Conservation (phyloP, 441 rosid species). For the Bruguiera hainesii region DNA sequence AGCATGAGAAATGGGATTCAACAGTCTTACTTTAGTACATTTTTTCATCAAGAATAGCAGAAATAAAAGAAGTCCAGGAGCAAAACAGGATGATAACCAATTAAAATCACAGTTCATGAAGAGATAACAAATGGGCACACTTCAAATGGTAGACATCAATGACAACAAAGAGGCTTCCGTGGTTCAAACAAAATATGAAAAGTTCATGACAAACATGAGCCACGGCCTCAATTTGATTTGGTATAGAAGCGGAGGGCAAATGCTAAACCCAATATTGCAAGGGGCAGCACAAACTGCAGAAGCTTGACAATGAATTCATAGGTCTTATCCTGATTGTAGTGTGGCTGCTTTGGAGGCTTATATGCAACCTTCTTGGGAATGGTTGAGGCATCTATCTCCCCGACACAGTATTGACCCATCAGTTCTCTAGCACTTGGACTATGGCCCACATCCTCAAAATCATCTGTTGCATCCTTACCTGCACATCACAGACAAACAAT, state of each 20-base stretch:
- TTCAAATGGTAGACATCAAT: neutral
- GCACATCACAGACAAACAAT: conserved; percentile 4
- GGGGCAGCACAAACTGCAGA: conserved; percentile 84
- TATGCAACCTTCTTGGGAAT: conserved; percentile 41
- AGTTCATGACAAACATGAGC: neutral
- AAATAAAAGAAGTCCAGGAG: no score
- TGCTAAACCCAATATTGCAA: conserved; percentile 85
- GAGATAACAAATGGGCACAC: no score
- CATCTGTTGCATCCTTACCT: conserved; percentile 89
- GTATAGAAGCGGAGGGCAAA: conserved; percentile 72
- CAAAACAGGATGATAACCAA: no score
- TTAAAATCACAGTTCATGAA: no score
- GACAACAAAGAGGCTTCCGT: neutral
- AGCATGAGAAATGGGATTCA: no score
- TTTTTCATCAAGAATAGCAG: no score
- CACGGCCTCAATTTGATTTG: conserved; percentile 51
- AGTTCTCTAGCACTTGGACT: conserved; percentile 70
- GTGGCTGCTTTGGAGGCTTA: conserved; percentile 55
- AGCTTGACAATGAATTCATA: conserved; percentile 63
- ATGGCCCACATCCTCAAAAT: conserved; percentile 91
- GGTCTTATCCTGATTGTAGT: conserved; percentile 65
- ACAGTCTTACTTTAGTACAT: no score
- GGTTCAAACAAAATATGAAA: neutral
- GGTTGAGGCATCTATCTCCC: conserved; percentile 62
- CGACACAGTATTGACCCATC: conserved; percentile 71